A percentile compares a stretch with the other conserved stretches of the same genome.
Evolutionary conservation across 2,329 filamentous ascomycete species (phyloP).

Genomic region (Aspergillus piperis): DNA sequence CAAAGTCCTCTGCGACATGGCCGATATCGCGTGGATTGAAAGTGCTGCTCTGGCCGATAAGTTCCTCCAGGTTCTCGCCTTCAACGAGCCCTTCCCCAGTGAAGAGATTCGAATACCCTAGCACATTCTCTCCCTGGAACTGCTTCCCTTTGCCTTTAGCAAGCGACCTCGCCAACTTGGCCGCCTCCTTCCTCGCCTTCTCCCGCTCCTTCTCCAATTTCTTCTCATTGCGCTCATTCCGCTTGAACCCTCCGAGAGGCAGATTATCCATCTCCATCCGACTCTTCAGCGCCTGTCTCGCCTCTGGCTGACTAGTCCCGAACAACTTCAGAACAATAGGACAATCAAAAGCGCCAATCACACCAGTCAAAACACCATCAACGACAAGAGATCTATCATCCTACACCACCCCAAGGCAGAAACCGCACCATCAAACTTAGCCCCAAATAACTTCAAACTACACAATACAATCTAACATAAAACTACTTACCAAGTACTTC

Average conservation of each 20-base stretch:
- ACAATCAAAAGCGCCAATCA: conserved; percentile 69
- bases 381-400: conserved; percentile 63
- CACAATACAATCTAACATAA: background rate
- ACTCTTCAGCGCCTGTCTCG: conserved; percentile 58
- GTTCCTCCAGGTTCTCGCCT: conserved; percentile 58
- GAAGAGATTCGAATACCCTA: conserved; percentile 41
- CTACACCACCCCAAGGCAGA: conserved; percentile 21
- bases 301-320: conserved; percentile 61
- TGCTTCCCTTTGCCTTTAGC: conserved; percentile 28
- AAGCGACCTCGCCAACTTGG: conserved; percentile 32
- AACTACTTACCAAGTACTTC: conserved; percentile 62
- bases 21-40: conserved; percentile 67
- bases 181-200: conserved; percentile 48
- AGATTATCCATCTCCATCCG: conserved; percentile 67
- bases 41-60: conserved; percentile 66
- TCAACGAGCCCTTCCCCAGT: conserved; percentile 28
- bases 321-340: conserved; percentile 70
- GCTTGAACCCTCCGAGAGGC: conserved; percentile 54
- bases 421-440: background rate
- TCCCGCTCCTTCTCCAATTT: conserved; percentile 52
- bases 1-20: conserved; percentile 69
- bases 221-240: conserved; percentile 55
- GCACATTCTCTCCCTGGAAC: conserved; percentile 27
- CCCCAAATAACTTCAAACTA: background rate
- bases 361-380: conserved; percentile 69